Evolutionary conservation across 345 rosid species (phyloP).

Genomic region (Populus ilicifolia): DNA sequence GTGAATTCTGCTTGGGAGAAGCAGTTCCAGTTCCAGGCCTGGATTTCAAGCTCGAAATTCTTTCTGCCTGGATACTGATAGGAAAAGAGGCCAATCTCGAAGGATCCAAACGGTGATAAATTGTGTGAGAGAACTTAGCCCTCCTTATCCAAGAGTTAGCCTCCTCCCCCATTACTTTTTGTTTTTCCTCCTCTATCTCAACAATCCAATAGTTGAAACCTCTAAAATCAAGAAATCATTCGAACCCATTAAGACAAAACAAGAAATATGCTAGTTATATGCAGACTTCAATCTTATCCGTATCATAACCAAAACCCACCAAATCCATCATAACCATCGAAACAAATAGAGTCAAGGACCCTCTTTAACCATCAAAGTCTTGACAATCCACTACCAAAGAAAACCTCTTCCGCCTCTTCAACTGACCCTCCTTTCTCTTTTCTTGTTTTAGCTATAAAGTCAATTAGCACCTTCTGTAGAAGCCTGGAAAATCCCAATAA

Average conservation of each 20-base stretch:
- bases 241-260: constrained; percentile 30
- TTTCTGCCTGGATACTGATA: constrained; percentile 36
- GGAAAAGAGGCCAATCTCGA: constrained; percentile 51
- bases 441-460: constrained; percentile 25
- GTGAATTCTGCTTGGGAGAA: not conserved
- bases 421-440: not conserved
- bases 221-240: constrained; percentile 30
- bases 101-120: constrained; percentile 70
- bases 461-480: constrained; percentile 48
- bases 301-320: constrained; percentile 12
- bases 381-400: not conserved
- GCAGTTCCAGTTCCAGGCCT: constrained; percentile 35
- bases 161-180: constrained; percentile 63
- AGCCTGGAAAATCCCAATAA: constrained; percentile 41
- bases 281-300: constrained; percentile 25
- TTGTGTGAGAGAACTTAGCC: constrained; percentile 78
- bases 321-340: not conserved
- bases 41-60: constrained; percentile 37
- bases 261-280: constrained; percentile 14
- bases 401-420: constrained; percentile 11
- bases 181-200: not conserved
- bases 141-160: constrained; percentile 85
- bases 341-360: not conserved
- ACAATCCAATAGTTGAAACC: constrained; percentile 7
- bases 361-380: constrained; percentile 14